Conservation (phyloP, 2,329 filamentous ascomycete genomes). For the Penicillium nordicum region DNA sequence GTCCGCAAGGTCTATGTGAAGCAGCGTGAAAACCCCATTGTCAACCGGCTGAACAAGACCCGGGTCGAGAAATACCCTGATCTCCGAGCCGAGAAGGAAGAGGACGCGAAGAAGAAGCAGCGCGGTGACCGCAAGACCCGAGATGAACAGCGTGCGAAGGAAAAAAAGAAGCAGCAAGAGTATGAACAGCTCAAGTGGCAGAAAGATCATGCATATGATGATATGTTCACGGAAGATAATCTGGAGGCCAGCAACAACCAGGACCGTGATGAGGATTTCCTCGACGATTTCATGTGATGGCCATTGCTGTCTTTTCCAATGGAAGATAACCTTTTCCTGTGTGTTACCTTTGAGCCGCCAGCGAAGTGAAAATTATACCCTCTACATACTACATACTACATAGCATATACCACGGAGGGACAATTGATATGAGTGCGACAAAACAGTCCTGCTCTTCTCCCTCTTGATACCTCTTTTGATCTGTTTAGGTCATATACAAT, state of each 20-base stretch:
- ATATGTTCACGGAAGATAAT: constrained; percentile 79
- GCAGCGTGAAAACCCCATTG: constrained; percentile 78
- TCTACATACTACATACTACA: not conserved
- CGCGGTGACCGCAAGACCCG: constrained; percentile 57
- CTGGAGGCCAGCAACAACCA: constrained; percentile 79
- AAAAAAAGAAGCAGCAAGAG: constrained; percentile 59
- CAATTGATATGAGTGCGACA: not conserved
- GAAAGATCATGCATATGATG: constrained; percentile 97
- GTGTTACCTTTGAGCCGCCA: not conserved
- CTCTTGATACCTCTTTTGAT: not conserved
- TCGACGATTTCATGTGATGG: constrained; percentile 88
- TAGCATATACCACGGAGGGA: not conserved
- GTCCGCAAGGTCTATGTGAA: constrained; percentile 79
- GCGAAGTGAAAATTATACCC: constrained; percentile 8
- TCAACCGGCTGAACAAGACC: constrained; percentile 99
- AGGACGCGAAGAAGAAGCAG: constrained; percentile 66
- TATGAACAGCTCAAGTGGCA: constrained; percentile 87
- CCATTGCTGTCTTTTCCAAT: not conserved
- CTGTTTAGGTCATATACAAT: not conserved
- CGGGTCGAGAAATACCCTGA: constrained; percentile 85
- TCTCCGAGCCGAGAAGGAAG: constrained; percentile 75
- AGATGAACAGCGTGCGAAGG: constrained; percentile 40
- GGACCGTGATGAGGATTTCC: constrained; percentile 67
- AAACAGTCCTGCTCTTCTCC: not conserved
- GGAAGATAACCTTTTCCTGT: not conserved